Evolutionary conservation across 805 yeast genomes (phyloP).

Genomic region (Helenozyma baotianmanensis): DNA sequence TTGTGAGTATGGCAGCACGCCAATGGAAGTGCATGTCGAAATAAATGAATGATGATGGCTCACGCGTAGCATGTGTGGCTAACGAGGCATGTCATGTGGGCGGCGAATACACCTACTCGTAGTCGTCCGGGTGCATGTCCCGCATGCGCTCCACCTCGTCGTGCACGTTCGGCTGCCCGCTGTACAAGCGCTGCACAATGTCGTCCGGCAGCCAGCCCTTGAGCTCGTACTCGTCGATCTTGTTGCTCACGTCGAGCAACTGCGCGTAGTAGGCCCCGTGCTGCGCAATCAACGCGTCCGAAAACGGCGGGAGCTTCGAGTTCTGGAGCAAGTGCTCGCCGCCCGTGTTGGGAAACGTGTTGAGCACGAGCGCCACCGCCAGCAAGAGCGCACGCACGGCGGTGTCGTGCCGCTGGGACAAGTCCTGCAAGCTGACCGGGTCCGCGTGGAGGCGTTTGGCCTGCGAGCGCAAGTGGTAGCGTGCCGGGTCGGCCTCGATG

Average conservation of each 20-base stretch:
- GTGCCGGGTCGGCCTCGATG: conserved; percentile 44
- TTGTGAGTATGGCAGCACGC: too few relatives aligned
- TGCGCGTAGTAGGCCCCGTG: conserved; percentile 19
- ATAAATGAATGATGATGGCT: too few relatives aligned
- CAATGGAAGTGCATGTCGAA: too few relatives aligned
- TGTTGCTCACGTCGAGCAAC: conserved; percentile 18
- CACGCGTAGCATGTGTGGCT: too few relatives aligned
- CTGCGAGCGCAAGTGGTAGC: conserved; percentile 42
- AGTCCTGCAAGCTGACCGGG: conserved; percentile 33
- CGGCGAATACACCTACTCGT: too few relatives aligned
- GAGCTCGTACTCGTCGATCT: conserved; percentile 28
- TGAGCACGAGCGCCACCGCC: conserved; percentile 26
- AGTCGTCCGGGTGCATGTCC: conserved; percentile 13
- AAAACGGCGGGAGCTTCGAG: conserved; percentile 34
- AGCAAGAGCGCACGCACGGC: conserved; percentile 21
- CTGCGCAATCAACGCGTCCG: conserved; percentile 19
- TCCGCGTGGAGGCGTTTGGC: conserved; percentile 28
- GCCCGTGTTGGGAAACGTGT: conserved; percentile 26
- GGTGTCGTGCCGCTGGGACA: conserved; percentile 18
- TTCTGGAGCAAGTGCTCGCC: conserved; percentile 32
- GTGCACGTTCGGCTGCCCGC: conserved; percentile 13
- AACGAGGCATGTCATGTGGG: too few relatives aligned
- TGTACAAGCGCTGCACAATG: conserved; percentile 30
- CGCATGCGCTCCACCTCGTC: conserved; percentile 25
- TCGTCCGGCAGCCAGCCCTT: conserved; percentile 39